These are phyloP conservation scores for Venturiaceae sp. DNA, from an alignment of 2,329 filamentous ascomycete genomes.

Conservation along the genomic window DNA sequence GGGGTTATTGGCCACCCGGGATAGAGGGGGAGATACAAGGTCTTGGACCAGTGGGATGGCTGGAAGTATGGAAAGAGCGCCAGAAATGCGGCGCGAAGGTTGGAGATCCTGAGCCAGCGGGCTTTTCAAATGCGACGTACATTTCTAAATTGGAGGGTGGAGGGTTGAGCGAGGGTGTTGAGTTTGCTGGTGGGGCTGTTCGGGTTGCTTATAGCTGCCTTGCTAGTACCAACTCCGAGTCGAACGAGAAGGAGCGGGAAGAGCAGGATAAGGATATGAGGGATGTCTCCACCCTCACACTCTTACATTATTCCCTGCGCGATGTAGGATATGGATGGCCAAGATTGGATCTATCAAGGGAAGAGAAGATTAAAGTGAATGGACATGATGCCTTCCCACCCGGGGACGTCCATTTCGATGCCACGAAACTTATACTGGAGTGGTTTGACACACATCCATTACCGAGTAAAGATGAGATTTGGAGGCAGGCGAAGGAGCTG, in stretches of 20 bases:
- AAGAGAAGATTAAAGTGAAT: background rate
- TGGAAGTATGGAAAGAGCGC: background rate
- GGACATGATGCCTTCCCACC: background rate
- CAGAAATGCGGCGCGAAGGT: background rate
- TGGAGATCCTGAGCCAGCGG: background rate
- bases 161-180: constrained; percentile 1
- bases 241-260: background rate
- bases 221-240: background rate
- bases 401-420: background rate
- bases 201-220: background rate
- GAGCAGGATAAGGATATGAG: background rate
- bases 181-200: constrained; percentile 1
- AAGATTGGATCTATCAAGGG: background rate
- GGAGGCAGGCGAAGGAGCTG: background rate
- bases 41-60: background rate
- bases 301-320: background rate
- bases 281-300: background rate
- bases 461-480: background rate
- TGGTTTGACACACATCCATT: constrained; percentile 3
- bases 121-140: background rate
- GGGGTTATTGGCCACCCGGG: background rate
- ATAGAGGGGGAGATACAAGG: background rate
- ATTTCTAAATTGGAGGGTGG: background rate
- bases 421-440: background rate
- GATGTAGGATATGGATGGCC: background rate